Percentiles rank a stretch among this genome's conserved stretches.
phyloP scores from a whole-genome alignment of 169 alveolate genomes.

The Perkinsus chesapeaki region DNA sequence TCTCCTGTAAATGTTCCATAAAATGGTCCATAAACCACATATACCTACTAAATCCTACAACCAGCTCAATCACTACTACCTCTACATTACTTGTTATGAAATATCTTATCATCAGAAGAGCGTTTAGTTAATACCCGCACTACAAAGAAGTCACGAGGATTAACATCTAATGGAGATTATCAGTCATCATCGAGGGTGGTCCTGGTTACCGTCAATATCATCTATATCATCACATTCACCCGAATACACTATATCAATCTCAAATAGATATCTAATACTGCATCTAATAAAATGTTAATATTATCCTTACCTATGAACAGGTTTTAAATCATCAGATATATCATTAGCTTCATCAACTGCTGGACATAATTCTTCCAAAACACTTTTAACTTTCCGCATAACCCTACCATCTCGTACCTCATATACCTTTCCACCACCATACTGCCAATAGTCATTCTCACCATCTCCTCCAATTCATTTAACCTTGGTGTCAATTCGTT shows the following conservation, averaged over 20 bases:
- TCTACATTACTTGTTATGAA: not conserved
- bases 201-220: not conserved
- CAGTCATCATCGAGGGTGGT: not conserved
- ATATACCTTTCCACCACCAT: too few species aligned
- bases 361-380: not conserved
- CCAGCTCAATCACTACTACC: not conserved
- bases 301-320: not conserved
- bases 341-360: not conserved
- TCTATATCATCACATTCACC: not conserved
- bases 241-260: not conserved
- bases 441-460: too few species aligned
- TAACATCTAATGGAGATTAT: not conserved
- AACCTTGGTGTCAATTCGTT: not conserved
- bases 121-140: not conserved
- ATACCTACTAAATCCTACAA: not conserved
- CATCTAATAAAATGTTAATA: not conserved
- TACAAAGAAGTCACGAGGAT: not conserved
- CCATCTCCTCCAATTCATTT: not conserved
- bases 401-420: too few species aligned
- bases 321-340: not conserved
- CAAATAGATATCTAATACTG: not conserved
- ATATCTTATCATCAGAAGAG: not conserved
- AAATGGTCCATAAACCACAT: not conserved
- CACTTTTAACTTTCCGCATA: too few species aligned
- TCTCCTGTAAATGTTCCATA: not conserved